A percentile compares a stretch with the other conserved stretches of the same genome.
Evolutionary conservation across 1,284 basidiomycete genomes (phyloP).

Genomic region (Microbotryomycetes sp.): DNA sequence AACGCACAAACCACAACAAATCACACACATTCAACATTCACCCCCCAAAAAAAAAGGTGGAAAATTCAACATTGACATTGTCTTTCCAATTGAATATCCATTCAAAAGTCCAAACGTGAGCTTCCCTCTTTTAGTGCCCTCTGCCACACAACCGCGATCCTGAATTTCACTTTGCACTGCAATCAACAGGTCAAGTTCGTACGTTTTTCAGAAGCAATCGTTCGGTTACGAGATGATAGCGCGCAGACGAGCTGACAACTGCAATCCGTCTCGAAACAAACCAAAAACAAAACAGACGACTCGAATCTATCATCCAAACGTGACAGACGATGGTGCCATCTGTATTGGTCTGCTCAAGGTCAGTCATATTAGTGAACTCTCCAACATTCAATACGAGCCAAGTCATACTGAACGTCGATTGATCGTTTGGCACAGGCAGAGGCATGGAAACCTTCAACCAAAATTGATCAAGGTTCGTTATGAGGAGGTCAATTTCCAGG

Average conservation of each 20-base stretch:
- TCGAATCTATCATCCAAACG: slow-evolving; percentile 86
- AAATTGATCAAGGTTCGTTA: slow-evolving; percentile 47
- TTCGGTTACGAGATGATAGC: no score
- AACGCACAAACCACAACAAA: no score
- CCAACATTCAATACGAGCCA: background rate
- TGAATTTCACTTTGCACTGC: slow-evolving; percentile 29
- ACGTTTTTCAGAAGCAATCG: slow-evolving; percentile 2
- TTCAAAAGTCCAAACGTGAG: slow-evolving; percentile 69
- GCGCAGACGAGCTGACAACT: background rate
- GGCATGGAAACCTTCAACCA: slow-evolving; percentile 78
- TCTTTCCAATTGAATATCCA: slow-evolving; percentile 63
- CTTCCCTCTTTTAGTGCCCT: background rate
- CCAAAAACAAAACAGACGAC: slow-evolving; percentile 49
- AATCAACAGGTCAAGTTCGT: slow-evolving; percentile 36
- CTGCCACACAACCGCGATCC: no score
- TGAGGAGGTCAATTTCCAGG: background rate
- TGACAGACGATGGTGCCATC: slow-evolving; percentile 71
- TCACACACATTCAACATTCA: no score
- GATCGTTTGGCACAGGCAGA: slow-evolving; percentile 37
- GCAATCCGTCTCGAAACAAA: background rate
- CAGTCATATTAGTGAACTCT: background rate
- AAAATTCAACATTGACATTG: slow-evolving; percentile 66
- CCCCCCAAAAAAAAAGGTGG: no score
- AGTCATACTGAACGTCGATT: background rate
- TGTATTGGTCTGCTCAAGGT: slow-evolving; percentile 55